Conservation (phyloP, 495 filamentous ascomycete genomes). For the Hypomontagnella submonticulosa region DNA sequence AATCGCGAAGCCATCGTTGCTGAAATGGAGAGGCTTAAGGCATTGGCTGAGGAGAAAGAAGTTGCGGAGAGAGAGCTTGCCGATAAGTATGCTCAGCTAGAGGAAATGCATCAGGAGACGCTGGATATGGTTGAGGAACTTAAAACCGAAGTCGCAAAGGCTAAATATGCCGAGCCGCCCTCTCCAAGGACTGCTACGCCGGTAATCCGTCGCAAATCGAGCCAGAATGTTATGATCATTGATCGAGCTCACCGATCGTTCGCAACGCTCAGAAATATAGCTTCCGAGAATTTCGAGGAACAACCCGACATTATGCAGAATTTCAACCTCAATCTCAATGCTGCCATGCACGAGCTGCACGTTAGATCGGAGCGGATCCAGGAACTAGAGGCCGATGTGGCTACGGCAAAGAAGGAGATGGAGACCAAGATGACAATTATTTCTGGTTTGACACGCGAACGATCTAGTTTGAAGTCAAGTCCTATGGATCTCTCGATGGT, state of each 20-base stretch:
- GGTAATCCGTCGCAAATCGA: conserved; percentile 91
- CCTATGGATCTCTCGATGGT: conserved; percentile 94
- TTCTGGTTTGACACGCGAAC: conserved; percentile 89
- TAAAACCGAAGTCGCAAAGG: conserved; percentile 83
- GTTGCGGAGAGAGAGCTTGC: conserved; percentile 74
- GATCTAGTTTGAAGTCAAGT: conserved; percentile 86
- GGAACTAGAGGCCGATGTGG: conserved; percentile 86
- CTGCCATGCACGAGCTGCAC: conserved; percentile 92
- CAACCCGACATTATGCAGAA: conserved; percentile 87
- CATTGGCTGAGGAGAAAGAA: conserved; percentile 79
- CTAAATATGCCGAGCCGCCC: conserved; percentile 67
- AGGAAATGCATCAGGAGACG: conserved; percentile 81
- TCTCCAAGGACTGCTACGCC: conserved; percentile 71
- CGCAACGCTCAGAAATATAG: conserved; percentile 86
- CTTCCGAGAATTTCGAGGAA: conserved; percentile 82
- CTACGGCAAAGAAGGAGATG: conserved; percentile 91
- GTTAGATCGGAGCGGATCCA: conserved; percentile 87
- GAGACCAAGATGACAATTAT: conserved; percentile 95
- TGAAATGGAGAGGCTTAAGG: conserved; percentile 77
- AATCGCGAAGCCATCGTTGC: conserved; percentile 58
- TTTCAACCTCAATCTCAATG: conserved; percentile 91
- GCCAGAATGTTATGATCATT: conserved; percentile 87
- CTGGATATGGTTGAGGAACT: conserved; percentile 88
- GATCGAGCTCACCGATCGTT: conserved; percentile 95
- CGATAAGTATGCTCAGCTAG: conserved; percentile 81